Base-by-base conservation (phyloP, 2,329 filamentous ascomycete genomes). In the Hypoxylon rubiginosum region DNA sequence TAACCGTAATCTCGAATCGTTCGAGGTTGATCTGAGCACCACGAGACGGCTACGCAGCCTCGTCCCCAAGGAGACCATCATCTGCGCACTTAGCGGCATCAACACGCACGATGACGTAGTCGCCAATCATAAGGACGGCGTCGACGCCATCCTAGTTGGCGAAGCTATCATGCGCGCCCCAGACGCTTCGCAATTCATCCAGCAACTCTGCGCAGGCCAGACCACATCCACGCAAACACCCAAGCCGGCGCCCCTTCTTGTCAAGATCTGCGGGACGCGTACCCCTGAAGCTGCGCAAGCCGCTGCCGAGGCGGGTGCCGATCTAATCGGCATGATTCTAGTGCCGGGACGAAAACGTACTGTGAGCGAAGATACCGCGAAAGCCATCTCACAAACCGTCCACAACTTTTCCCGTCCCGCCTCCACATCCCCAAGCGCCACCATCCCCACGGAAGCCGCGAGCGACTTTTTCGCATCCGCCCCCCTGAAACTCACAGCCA, bases 241-340 rank as follows among this genome's bases (percentile, higher is more conserved):
- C 75, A n/a, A 75, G 26, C 69, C 79, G 28, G 79, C 81, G 15
- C 79, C 84, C 19, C 83, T 93, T 0, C 84, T 96, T 30, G 94
- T 97, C 70, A 99, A 99, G 82, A 97, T 99, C 24, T 99, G 96
- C 77, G 96, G 96, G 5, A 98, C 94, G 8, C 88, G 95, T 62
- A 93, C 89, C 64, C 85, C 90, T 9, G 93, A 97, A 75, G 93
- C 91, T 15, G 96, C 96, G 5, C 84, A 88, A 59, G 87, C 89
- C 67, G 96, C 96, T 15, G 88, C 97, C 50, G 89, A 94, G 75
- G 91, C 93, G 41, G 94, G 94, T 26, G 96, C 96, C 32, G 94
- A 99, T 79, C 84, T 97, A 71, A 89, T 99, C 55, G 96, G 96
- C 67, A 97, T 99, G 73, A 97, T 97, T 62, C 83, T 97, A 11